Evolutionary conservation across 352 stramenopile species (phyloP), one percentile per base, ranked within the genome.

Genomic region (Phytophthora megakarya): DNA sequence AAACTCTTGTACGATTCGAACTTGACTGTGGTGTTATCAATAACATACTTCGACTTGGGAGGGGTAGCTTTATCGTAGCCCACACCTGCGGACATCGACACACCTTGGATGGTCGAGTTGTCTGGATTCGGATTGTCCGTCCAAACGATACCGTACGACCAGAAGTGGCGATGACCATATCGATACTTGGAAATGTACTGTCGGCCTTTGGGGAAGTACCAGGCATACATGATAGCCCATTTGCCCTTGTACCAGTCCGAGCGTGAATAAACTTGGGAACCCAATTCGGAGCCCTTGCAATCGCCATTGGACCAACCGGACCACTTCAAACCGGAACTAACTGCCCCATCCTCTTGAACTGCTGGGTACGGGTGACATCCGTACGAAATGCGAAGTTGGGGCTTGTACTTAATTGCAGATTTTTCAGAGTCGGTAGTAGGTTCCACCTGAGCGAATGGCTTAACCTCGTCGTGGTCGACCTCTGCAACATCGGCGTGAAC

Each of bases 161-260:
- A 61, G 30, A n/a, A 46, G 16, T 60, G 57, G 7, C 28, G 46
- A 23, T 59, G 47, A 5, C 26, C 46, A 3, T 19, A 15, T 0
- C 10, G 15, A 12, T 35, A 48, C 23, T 35, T 48, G 12, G 0
- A 61, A 22, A 42, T 32, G 35, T 12, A 61, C 38, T 55, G 54
- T 58, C 37, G 61, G 28, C 69, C 72, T 39, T 80, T 77, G 18
- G 72, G 69, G 49, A 80, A 77, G 58, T 80, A 77, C 58, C 49
- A 61, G 12, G 58, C 49, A 39, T 66, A 66, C 57, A 60, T 54
- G 48, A 66, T 54, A n/a, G n/a, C 55, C 35, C 44, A 70, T 12
- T 37, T 43, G 22, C 43, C 54, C 16, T 73, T 61, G 54, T 71
- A 71, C 38, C 28, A 59, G 16, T 21, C 32, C 15, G 61, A 60